These are phyloP conservation scores for Leccinellum albellum DNA, from an alignment of 768 basidiomycete genomes.

Conservation along the genomic window DNA sequence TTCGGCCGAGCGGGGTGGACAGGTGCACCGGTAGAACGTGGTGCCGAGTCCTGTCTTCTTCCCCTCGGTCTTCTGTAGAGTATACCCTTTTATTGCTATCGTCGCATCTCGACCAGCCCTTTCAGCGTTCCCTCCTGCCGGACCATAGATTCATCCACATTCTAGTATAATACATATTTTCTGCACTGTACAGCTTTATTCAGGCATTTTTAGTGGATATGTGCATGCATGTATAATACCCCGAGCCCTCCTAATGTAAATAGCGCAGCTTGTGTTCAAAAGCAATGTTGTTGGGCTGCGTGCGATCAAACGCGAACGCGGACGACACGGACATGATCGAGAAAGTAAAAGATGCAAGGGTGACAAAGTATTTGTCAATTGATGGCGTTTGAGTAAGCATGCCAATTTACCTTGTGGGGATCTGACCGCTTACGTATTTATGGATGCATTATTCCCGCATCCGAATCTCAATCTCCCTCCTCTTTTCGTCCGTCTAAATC, in stretches of 20 bases:
- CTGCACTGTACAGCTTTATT: slow-evolving; percentile 34
- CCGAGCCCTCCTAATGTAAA: slow-evolving; percentile 29
- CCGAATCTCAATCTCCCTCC: slow-evolving; percentile 7
- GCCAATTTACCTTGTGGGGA: slow-evolving; percentile 31
- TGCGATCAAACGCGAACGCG: slow-evolving; percentile 4
- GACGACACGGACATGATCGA: slow-evolving; percentile 9
- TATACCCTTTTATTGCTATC: slow-evolving; percentile 38
- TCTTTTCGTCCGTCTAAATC: slow-evolving; percentile 9
- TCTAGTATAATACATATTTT: slow-evolving; percentile 33
- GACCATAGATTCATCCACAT: slow-evolving; percentile 30
- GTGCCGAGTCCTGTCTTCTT: background rate
- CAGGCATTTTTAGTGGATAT: slow-evolving; percentile 36
- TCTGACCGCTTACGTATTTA: slow-evolving; percentile 29
- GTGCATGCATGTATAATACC: slow-evolving; percentile 38
- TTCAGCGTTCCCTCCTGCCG: slow-evolving; percentile 7
- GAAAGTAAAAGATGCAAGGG: slow-evolving; percentile 9
- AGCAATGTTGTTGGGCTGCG: background rate
- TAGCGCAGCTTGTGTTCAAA: slow-evolving; percentile 18
- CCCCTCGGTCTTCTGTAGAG: slow-evolving; percentile 21
- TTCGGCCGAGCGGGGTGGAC: slow-evolving; percentile 59
- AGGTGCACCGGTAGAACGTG: slow-evolving; percentile 50
- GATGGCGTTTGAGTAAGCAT: slow-evolving; percentile 30
- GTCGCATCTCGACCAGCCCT: slow-evolving; percentile 17
- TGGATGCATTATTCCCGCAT: slow-evolving; percentile 2
- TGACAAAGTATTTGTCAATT: slow-evolving; percentile 25